These are phyloP conservation scores for Fusarium devonianum DNA, from an alignment of 2,329 filamentous ascomycete species.

Conservation along the genomic window DNA sequence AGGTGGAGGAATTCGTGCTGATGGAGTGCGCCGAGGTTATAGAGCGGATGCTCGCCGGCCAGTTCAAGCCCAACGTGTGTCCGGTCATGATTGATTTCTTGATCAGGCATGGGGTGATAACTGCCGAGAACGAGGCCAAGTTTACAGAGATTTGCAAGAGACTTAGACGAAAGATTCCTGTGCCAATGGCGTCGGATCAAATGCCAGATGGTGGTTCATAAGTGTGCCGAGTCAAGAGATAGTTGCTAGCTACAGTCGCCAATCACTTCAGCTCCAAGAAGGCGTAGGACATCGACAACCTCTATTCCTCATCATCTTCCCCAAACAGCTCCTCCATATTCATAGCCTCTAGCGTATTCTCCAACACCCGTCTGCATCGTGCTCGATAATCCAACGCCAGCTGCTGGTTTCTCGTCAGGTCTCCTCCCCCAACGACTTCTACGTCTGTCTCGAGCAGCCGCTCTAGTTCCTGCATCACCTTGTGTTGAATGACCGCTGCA, in stretches of 20 bases:
- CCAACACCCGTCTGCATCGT: constrained; percentile 57
- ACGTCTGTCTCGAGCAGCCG: constrained; percentile 56
- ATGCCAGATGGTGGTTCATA: neutral
- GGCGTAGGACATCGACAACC: too few relatives aligned
- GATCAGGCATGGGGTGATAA: constrained; percentile 77
- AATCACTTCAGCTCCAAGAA: too few relatives aligned
- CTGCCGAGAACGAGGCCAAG: constrained; percentile 72
- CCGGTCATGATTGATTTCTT: constrained; percentile 83
- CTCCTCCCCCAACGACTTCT: constrained; percentile 51
- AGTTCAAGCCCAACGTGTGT: constrained; percentile 88
- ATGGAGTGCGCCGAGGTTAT: constrained; percentile 68
- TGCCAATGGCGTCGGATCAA: constrained; percentile 44
- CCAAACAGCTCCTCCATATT: constrained; percentile 43
- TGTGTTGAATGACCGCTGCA: constrained; percentile 53
- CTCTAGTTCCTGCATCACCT: constrained; percentile 53
- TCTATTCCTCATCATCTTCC: constrained; percentile 22
- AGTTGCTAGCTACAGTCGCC: too few relatives aligned
- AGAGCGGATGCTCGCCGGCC: constrained; percentile 65
- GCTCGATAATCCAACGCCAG: constrained; percentile 58
- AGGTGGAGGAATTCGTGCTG: constrained; percentile 78
- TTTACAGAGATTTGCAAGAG: constrained; percentile 71
- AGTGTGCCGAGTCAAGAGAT: too few relatives aligned
- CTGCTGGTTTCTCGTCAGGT: constrained; percentile 54
- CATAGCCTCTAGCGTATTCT: constrained; percentile 53
- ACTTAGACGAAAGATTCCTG: constrained; percentile 54